These are phyloP conservation scores for Dothistroma septosporum DNA, from an alignment of 2,329 filamentous ascomycete genomes.

Conservation along the genomic window DNA sequence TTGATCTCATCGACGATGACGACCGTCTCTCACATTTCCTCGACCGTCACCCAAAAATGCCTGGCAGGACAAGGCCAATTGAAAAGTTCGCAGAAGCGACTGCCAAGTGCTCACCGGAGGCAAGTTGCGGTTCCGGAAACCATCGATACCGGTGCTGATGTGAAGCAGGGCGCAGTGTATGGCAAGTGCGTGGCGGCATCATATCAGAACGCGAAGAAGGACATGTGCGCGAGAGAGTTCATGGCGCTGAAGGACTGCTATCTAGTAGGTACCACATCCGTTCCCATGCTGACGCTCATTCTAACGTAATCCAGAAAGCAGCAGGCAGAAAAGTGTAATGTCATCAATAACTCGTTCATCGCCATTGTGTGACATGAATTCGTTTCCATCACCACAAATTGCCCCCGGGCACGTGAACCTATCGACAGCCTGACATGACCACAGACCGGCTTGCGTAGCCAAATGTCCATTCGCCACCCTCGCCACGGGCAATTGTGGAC, in stretches of 20 bases:
- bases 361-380: no score
- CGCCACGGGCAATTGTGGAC: no score
- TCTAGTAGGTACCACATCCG: constrained; percentile 54
- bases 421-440: no score
- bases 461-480: no score
- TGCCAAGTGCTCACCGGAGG: constrained; percentile 63
- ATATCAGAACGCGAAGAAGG: constrained; percentile 84
- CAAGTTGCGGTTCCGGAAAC: constrained; percentile 36
- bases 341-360: neutral
- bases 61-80: constrained; percentile 57
- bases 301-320: constrained; percentile 24
- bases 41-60: constrained; percentile 24
- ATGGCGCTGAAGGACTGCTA: constrained; percentile 82
- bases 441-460: no score
- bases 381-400: no score
- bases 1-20: constrained; percentile 11
- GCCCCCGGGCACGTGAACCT: no score
- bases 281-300: neutral
- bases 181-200: constrained; percentile 88
- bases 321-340: constrained; percentile 27
- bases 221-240: constrained; percentile 86
- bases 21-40: neutral
- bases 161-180: constrained; percentile 68
- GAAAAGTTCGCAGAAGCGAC: constrained; percentile 64
- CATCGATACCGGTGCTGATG: neutral